phyloP scores from a whole-genome alignment of 148 eudicot genomes.

The Heliosperma pusillum region DNA sequence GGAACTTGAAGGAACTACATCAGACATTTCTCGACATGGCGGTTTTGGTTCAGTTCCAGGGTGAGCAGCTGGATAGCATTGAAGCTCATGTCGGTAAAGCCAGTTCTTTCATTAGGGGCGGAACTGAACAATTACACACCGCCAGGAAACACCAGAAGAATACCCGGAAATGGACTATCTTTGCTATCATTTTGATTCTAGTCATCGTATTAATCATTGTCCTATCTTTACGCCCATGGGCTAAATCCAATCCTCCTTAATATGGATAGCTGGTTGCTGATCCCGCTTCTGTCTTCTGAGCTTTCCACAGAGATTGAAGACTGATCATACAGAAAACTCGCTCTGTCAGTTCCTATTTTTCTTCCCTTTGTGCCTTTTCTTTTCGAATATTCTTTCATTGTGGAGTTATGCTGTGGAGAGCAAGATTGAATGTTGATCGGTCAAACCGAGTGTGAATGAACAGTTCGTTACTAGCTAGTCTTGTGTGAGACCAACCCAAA shows the following conservation, averaged over 20 bases:
- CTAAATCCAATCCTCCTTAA: background rate
- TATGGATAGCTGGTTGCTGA: too few relatives aligned
- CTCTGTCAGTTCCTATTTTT: too few relatives aligned
- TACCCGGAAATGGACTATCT: constrained; percentile 52
- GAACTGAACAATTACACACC: constrained; percentile 31
- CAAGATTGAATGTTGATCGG: background rate
- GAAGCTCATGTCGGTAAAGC: constrained; percentile 49
- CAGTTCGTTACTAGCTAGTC: background rate
- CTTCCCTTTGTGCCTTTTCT: too few relatives aligned
- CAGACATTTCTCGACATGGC: constrained; percentile 59
- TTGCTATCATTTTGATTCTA: constrained; percentile 37
- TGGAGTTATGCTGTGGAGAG: background rate
- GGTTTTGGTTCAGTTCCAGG: constrained; percentile 50
- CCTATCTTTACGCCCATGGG: constrained; percentile 31
- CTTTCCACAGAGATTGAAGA: too few relatives aligned
- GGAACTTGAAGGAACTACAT: constrained; percentile 44
- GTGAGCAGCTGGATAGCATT: constrained; percentile 45
- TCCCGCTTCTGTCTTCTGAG: too few relatives aligned
- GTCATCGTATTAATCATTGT: constrained; percentile 33
- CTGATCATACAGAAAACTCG: too few relatives aligned
- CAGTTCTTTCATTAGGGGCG: constrained; percentile 39
- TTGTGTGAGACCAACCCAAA: background rate
- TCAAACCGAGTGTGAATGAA: background rate
- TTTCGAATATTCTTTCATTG: too few relatives aligned
- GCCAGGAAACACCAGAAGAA: constrained; percentile 50